These are phyloP conservation scores for Trichoderma sp. DNA, from an alignment of 2,329 filamentous ascomycete genomes.

Conservation along the genomic window DNA sequence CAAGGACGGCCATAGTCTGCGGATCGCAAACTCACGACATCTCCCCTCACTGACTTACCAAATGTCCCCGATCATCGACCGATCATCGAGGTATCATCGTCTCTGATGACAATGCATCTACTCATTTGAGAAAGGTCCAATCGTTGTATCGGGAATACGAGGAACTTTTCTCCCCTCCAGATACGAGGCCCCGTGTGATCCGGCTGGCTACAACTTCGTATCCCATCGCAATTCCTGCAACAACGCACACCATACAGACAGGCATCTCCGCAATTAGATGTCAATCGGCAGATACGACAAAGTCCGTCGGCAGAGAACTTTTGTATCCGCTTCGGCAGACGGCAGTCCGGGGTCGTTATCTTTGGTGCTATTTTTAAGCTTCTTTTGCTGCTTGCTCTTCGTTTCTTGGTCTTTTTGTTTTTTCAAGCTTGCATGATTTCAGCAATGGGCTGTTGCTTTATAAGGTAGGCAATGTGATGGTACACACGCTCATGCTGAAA, in stretches of 20 bases:
- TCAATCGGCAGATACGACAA: no score
- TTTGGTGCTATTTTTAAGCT: background rate
- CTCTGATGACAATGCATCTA: background rate
- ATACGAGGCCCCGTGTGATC: background rate
- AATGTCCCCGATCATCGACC: background rate
- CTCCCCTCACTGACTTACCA: background rate
- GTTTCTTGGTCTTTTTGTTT: background rate
- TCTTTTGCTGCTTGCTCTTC: background rate
- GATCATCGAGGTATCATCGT: background rate
- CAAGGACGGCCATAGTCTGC: no score
- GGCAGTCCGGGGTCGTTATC: background rate
- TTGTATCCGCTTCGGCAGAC: background rate
- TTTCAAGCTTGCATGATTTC: background rate
- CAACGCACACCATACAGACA: background rate
- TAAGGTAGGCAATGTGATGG: background rate
- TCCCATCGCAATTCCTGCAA: background rate
- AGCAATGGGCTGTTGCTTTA: background rate
- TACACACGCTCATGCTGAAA: background rate
- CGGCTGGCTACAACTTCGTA: background rate
- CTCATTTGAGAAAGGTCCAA: background rate
- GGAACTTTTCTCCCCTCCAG: background rate
- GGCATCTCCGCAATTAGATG: background rate
- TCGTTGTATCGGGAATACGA: background rate
- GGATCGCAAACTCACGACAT: background rate
- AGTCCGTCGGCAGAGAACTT: background rate